Evolutionary conservation across 352 stramenopile genomes (phyloP), one percentile per base, ranked within the genome.

Genomic region (Globisporangium viniferum): DNA sequence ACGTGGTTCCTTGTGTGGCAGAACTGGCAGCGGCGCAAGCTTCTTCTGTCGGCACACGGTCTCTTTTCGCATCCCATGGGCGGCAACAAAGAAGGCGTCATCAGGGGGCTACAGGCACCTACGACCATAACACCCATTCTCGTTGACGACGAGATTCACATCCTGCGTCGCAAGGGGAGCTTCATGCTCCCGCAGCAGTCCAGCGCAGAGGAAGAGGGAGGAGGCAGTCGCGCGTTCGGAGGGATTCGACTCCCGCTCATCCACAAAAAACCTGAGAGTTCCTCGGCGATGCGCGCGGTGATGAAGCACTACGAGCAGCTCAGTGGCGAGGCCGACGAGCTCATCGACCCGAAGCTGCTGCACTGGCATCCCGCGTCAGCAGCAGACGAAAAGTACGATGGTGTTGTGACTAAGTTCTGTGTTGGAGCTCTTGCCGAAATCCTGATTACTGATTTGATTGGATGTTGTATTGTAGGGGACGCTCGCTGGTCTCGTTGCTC

Each of bases 1-100:
- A 81, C 84, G 18, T 94, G 81, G 84, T 92, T 91, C 60, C 67
- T 93, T 35, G 75, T 78, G n/a, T 95, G 88, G 88, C 82, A 91
- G 31, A 95, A 92, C 67, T 95, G 88, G 88, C 86, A 94, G 64
- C 86, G 83, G 33, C 74, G 85, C 8, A 91, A 91, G 66, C 75
- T 77, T 2, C 33, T 88, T 36, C 72, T 84, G 6, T 44, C 58
- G 1, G 71, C 68, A 5, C 77, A 85, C 59, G 66, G 64, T 7
- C 49, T 84, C 24, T 87, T 85, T 22, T 72, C 73, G 29, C 68
- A 68, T 12, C 66, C 49, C 12, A 63, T 66, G 15, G 35, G 44
- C 1, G 54, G 18, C 5, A 22, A 33, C 12, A n/a, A 31, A 20
- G 67, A 62, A 5, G 44, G 62, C n/a, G 35, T 8, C 5, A 44